A percentile compares a stretch with the other conserved stretches of the same genome.
These are phyloP conservation scores for Porcisia hertigi DNA, from an alignment of 208 protist genomes.

Conservation along the genomic window DNA sequence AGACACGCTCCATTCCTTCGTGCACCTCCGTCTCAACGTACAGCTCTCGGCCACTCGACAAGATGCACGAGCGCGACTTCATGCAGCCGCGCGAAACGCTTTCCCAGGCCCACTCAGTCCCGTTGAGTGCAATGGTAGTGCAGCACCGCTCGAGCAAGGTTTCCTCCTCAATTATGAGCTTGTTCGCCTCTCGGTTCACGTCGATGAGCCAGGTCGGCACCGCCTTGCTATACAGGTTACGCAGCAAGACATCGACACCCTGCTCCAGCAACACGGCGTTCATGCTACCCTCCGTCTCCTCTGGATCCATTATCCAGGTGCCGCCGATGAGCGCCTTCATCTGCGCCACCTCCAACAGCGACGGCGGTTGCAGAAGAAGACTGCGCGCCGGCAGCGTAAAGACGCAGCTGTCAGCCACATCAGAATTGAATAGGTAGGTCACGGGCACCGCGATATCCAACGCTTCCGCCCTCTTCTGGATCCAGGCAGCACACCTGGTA, in stretches of 20 bases:
- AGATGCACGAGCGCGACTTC: conserved; percentile 44
- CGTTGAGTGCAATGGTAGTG: conserved; percentile 28
- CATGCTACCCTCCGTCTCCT: conserved; percentile 37
- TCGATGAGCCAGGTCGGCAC: conserved; percentile 27
- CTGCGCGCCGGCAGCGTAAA: conserved; percentile 22
- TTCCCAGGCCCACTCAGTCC: conserved; percentile 35
- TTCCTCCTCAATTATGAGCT: conserved; percentile 23
- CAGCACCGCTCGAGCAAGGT: conserved; percentile 30
- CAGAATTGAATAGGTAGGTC: conserved; percentile 17
- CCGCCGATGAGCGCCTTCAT: conserved; percentile 51
- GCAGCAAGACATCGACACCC: conserved; percentile 48
- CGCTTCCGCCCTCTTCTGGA: conserved; percentile 31
- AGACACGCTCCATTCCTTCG: conserved; percentile 46
- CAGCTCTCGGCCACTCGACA: conserved; percentile 35
- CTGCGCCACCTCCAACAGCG: conserved; percentile 41
- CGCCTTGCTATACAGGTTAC: conserved; percentile 43
- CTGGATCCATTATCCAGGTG: conserved; percentile 44
- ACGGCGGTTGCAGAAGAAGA: conserved; percentile 23
- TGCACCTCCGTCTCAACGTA: conserved; percentile 46
- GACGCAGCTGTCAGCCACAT: conserved; percentile 17
- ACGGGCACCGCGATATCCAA: conserved; percentile 47
- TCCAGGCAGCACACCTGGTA: conserved; percentile 32
- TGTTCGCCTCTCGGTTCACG: conserved; percentile 30
- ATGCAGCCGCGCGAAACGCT: conserved; percentile 37
- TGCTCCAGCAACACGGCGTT: conserved; percentile 45